Base-by-base conservation (phyloP, 345 rosid species). In the Ailanthus altissimus region DNA sequence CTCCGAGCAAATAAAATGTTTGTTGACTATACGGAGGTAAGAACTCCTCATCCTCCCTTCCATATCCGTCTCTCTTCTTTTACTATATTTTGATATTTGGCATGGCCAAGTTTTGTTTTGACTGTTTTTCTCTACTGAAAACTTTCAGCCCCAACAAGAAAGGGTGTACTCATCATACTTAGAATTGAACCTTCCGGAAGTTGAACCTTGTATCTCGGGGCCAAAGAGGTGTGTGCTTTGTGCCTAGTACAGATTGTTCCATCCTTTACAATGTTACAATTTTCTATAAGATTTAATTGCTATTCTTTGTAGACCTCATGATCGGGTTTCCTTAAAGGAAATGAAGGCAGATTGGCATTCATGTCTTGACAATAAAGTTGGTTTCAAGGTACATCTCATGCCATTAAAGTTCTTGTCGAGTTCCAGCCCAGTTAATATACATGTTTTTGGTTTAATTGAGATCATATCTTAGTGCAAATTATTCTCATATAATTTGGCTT, bases 321-420 rank as follows among this genome's bases (percentile, higher is more conserved):
- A 93, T 78, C 93, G 99, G 64, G 98, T 96, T 82, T 83, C 94
- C 70, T 80, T 96, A 84, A 96, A 83, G 81, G 94, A 90, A 75
- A 96, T 96, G 99, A 96, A 96, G 87, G 89, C 89, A n/a, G 99
- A 96, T 82, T 96, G 99, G 99, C 94, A 88, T 82, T 91, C 98
- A 62, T 93, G 99, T 83, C 92, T 96, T 25, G 91, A 88, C 68
- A 96, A 79, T 79, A 89, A 88, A 91, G 98, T 89, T 49, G 98
- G 99, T 26, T 96, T 96, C 85, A 96, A 96, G 97, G 99, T 93
- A 62, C 49, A 21, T 61, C 51, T 72, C 45, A 54, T 23, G 38
- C 67, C 40, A 20, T 76, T 25, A 51, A 28, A 70, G 46, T 69
- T 78, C 49, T 62, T 42, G 32, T 62, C 56, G 67, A 28, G 36